Conservation (phyloP, 306 rosid genomes). For the Sindora glabra region DNA sequence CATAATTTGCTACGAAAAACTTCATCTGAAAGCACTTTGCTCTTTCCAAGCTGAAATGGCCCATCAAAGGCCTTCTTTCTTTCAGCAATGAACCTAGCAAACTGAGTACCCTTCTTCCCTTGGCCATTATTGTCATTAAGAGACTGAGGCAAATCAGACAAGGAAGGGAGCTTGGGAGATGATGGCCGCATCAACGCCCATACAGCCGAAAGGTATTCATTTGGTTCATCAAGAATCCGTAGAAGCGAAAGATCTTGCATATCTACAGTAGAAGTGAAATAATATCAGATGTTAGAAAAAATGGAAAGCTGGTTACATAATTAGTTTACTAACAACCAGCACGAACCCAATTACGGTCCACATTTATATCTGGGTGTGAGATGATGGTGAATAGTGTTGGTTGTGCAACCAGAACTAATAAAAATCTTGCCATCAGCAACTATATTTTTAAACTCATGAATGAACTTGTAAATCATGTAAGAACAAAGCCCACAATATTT, state of each 20-base stretch:
- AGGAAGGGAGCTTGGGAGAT: constrained; percentile 48
- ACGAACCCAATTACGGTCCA: no score
- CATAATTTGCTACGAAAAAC: constrained; percentile 65
- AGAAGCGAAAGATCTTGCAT: constrained; percentile 56
- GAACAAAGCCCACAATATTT: neutral
- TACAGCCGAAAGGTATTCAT: constrained; percentile 55
- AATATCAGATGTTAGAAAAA: neutral
- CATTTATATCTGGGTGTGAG: no score
- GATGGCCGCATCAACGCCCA: constrained; percentile 85
- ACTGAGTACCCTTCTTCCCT: constrained; percentile 63
- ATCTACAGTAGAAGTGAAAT: constrained; percentile 32
- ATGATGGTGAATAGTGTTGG: no score
- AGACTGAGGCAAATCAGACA: constrained; percentile 32
- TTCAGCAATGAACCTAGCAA: constrained; percentile 75
- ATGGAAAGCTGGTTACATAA: no score
- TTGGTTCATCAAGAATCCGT: constrained; percentile 54
- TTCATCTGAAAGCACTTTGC: constrained; percentile 27
- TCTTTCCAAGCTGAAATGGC: constrained; percentile 28
- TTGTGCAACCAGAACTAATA: no score
- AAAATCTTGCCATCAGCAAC: neutral
- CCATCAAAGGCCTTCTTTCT: constrained; percentile 40
- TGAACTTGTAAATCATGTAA: neutral
- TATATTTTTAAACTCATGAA: neutral
- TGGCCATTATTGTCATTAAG: constrained; percentile 26
- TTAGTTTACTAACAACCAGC: no score